phyloP scores from a whole-genome alignment of 2,329 filamentous ascomycete genomes.

The Didymella pinodella region DNA sequence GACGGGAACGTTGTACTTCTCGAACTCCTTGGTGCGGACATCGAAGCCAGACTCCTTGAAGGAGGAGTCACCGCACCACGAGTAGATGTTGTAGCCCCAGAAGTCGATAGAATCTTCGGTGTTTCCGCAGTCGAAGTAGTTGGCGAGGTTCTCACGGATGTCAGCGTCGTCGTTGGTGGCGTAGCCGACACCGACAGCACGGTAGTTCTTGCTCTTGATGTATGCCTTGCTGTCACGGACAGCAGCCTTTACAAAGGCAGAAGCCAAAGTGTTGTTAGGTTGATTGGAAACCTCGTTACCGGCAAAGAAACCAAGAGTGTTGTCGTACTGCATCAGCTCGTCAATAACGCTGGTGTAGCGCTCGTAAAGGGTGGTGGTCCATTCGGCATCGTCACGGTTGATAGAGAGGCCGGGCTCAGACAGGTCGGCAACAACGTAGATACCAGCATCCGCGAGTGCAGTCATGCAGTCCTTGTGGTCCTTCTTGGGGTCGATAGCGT shows the following conservation, averaged over 20 bases:
- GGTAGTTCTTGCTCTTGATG: slow-evolving; percentile 81
- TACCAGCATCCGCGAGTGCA: slow-evolving; percentile 80
- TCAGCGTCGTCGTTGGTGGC: slow-evolving; percentile 91
- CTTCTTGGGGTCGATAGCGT: slow-evolving; percentile 81
- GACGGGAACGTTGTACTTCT: slow-evolving; percentile 86
- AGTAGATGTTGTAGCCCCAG: slow-evolving; percentile 99
- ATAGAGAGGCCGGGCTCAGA: slow-evolving; percentile 84
- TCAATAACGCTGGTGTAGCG: slow-evolving; percentile 89
- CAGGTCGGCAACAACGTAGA: slow-evolving; percentile 94
- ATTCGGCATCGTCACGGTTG: slow-evolving; percentile 78
- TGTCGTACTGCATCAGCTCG: slow-evolving; percentile 80
- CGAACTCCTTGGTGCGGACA: slow-evolving; percentile 84
- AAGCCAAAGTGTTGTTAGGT: slow-evolving; percentile 85
- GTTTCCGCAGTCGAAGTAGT: slow-evolving; percentile 93
- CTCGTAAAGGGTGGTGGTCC: slow-evolving; percentile 78
- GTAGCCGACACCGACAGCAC: slow-evolving; percentile 88
- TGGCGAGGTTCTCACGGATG: slow-evolving; percentile 81
- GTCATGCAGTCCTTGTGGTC: slow-evolving; percentile 88
- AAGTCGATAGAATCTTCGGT: slow-evolving; percentile 78
- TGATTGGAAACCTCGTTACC: slow-evolving; percentile 97
- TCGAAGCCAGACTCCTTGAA: slow-evolving; percentile 81
- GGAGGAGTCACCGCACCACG: slow-evolving; percentile 90
- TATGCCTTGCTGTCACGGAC: slow-evolving; percentile 96
- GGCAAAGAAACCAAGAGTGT: slow-evolving; percentile 96
- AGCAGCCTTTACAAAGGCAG: slow-evolving; percentile 95